Percentiles rank a stretch among this genome's conserved stretches.
Evolutionary conservation across 83 land plant genomes (phyloP).

Genomic region (Diphasiastrum complanatum): DNA sequence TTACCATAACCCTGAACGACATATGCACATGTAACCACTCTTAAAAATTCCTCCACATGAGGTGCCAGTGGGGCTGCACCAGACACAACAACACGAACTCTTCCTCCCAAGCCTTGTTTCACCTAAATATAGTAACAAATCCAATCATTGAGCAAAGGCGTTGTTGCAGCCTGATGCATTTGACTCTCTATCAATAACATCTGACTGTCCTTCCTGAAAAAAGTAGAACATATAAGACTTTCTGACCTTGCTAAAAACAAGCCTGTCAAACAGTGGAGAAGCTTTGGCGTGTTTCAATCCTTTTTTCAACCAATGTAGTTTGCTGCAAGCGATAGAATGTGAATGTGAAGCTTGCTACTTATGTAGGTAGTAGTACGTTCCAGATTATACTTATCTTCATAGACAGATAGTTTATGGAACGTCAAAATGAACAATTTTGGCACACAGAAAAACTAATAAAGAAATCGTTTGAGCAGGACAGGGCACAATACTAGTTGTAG

Average conservation of each 20-base stretch:
- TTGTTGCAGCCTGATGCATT: background rate
- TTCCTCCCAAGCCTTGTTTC: conserved; percentile 68
- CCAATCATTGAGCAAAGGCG: background rate
- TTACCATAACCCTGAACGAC: conserved; percentile 95
- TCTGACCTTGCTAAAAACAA: conserved; percentile 70
- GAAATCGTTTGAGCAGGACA: background rate
- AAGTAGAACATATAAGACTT: background rate
- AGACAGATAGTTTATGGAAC: background rate
- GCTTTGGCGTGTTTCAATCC: conserved; percentile 69
- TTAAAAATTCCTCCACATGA: conserved; percentile 89
- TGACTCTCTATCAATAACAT: no score
- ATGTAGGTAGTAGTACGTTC: no score
- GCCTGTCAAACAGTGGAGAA: conserved; percentile 62
- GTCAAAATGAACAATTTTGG: background rate
- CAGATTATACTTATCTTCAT: no score
- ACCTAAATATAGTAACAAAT: conserved; percentile 39
- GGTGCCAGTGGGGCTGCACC: conserved; percentile 91
- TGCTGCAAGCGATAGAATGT: conserved; percentile 39
- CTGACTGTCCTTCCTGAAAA: background rate
- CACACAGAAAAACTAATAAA: background rate
- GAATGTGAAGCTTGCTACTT: background rate
- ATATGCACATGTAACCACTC: conserved; percentile 66
- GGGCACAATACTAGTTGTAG: conserved; percentile 6
- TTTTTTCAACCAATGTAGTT: conserved; percentile 42
- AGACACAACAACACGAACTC: conserved; percentile 63